phyloP scores from a whole-genome alignment of 2,329 filamentous ascomycete species.

The Penicillium concentricum region DNA sequence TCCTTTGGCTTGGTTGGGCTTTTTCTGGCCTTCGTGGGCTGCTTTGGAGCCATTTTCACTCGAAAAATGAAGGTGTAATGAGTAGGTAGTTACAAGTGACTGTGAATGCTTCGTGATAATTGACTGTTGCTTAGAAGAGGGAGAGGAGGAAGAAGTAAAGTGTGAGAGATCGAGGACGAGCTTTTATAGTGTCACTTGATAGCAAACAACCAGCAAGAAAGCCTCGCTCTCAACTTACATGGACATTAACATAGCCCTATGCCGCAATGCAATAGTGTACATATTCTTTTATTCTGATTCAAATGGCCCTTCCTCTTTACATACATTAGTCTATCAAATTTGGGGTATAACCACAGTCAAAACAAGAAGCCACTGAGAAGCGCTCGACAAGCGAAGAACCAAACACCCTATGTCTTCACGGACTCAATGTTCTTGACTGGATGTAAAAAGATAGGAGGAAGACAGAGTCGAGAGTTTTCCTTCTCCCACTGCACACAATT shows the following conservation, averaged over 20 bases:
- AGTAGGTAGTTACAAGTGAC: too few relatives aligned
- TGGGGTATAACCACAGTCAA: background rate
- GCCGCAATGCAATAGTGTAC: too few relatives aligned
- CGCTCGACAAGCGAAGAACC: background rate
- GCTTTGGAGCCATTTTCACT: background rate
- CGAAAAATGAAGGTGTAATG: background rate
- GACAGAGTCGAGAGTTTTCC: conserved; percentile 1
- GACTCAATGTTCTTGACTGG: conserved; percentile 7
- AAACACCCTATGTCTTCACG: background rate
- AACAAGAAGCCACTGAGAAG: background rate
- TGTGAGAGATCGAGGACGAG: too few relatives aligned
- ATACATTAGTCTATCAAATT: background rate
- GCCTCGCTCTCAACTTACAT: background rate
- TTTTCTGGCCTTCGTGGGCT: background rate
- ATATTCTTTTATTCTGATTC: too few relatives aligned
- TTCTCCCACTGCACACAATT: conserved; percentile 7
- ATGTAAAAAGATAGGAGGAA: conserved; percentile 12
- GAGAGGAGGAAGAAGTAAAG: background rate
- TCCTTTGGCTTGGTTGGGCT: background rate
- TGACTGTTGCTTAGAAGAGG: background rate
- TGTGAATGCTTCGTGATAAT: background rate
- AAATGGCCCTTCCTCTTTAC: background rate
- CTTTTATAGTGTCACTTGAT: background rate
- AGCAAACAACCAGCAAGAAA: background rate
- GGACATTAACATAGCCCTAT: too few relatives aligned